Evolutionary conservation across 768 basidiomycete species (phyloP), one percentile per base, ranked within the genome.

Genomic region (Boletus coccyginus): DNA sequence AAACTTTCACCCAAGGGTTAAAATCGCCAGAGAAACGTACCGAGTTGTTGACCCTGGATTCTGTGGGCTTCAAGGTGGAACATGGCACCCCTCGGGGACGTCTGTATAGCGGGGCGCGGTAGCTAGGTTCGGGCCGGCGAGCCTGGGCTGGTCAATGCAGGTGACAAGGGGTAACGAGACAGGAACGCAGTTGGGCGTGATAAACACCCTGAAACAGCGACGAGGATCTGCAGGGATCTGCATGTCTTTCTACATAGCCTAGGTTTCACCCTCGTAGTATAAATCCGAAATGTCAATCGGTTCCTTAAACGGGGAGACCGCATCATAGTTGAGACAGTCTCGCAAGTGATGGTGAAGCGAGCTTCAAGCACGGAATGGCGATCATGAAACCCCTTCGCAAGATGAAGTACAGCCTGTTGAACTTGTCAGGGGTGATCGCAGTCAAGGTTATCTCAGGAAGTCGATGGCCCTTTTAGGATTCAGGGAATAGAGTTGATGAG

Each of bases 201-300:
- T 56, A 42, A 46, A 36, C 56, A 41, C 44, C 47, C 50, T 66
- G 61, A 64, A 66, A 66, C 64, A 36, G 39, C 24, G 43, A 57
- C 44, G 17, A 60, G 42, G 66, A 67, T 66, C 60, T 68, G 42
- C 63, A 68, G 43, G 52, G 57, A 60, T 62, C 62, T 64, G 33
- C 59, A 33, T 50, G 36, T 44, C 41, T 35, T 56, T 54, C 50
- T 48, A 24, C 56, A 38, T 33, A 40, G 27, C 5, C 27, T 27
- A 21, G 33, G 50, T 57, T 59, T 59, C 53, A 58, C n/a, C 17
- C 38, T 55, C 50, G 53, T 51, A 64, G 56, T 53, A 43, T 55
- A 50, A 48, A 64, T 57, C 57, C 39, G 56, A 58, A 53, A 62
- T 58, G 53, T 53, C 55, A 58, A 21, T 52, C 52, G 32, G 29